Evolutionary conservation across 345 rosid species (phyloP).

Genomic region (Dipteronia sinensis): DNA sequence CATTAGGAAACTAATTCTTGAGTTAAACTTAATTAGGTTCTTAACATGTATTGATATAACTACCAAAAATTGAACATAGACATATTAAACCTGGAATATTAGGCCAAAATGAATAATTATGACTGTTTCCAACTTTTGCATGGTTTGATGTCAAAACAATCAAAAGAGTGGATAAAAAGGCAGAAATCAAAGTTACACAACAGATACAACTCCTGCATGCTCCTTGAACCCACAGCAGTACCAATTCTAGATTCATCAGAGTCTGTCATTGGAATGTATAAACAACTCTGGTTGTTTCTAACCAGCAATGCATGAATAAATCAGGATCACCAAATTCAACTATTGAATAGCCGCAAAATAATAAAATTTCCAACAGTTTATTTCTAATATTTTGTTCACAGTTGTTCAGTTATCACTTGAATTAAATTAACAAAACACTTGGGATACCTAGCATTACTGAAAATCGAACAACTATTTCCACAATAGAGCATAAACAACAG

Average conservation of each 20-base stretch:
- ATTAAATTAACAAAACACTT: too few species aligned
- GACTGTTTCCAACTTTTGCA: neutral
- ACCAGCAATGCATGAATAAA: conserved; percentile 47
- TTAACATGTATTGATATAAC: too few species aligned
- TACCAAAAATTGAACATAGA: too few species aligned
- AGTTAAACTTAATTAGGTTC: too few species aligned
- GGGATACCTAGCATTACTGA: too few species aligned
- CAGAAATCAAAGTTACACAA: conserved; percentile 48
- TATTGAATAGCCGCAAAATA: conserved; percentile 49
- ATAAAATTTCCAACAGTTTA: neutral
- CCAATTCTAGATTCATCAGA: conserved; percentile 17
- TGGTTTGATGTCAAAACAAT: conserved; percentile 29
- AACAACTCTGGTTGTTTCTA: conserved; percentile 51
- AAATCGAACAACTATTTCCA: too few species aligned
- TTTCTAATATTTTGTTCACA: neutral
- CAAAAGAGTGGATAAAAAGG: conserved; percentile 47
- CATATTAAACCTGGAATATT: too few species aligned
- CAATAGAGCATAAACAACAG: neutral
- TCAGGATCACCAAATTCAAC: conserved; percentile 69
- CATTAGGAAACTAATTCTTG: too few species aligned
- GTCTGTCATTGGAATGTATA: conserved; percentile 33
- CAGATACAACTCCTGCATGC: conserved; percentile 55
- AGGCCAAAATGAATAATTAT: neutral
- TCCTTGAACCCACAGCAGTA: conserved; percentile 43
- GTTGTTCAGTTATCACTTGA: neutral